Base-by-base conservation (phyloP, 106 monocot genomes). In the Phalaenopsis aphrodite region DNA sequence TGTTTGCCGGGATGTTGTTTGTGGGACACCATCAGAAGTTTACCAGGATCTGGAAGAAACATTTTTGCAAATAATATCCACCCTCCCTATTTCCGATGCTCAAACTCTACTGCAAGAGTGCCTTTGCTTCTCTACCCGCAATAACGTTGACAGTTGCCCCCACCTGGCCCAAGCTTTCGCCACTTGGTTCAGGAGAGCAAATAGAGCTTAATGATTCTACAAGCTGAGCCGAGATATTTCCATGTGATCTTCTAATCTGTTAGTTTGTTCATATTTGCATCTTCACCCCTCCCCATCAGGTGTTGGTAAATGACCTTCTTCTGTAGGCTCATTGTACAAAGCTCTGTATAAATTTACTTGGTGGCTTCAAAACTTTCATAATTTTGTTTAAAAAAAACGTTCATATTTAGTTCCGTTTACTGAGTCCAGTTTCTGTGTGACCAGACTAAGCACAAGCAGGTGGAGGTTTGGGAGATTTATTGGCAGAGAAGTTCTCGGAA, bases 61-160 rank as follows among this genome's bases (percentile, higher is more conserved):
- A 82, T 98, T 98, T 82, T 83, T 98, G 18, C 87, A 79, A 78
- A 92, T 98, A 48, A 94, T 98, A 78, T 98, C 97, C 18, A 98
- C 97, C 5, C 67, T 94, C 24, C 97, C 94, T 5, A 79, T 94
- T 61, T 75, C 88, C 6, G 92, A 94, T 78, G 90, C 97, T 30
- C 90, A 89, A 23, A 88, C 84, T 49, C 75, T 92, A 83, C 87
- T 98, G 42, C 90, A 94, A 49, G 87, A 90, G 12, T 98, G 97
- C 84, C 89, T 98, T 15, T 79, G 89, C 81, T 98, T 98, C 84
- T 92, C 97, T n/a, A 94, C 94, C 17, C 86, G 86, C 47, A 89
- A 30, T 0, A 30, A 90, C 75, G 77, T 91, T 5, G 94, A 93
- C 8, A 89, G 91, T 23, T 98, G 94, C 74, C 87, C 92, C 5